Evolutionary conservation across 495 filamentous ascomycete species (phyloP).

Genomic region (Penicillium parvum): DNA sequence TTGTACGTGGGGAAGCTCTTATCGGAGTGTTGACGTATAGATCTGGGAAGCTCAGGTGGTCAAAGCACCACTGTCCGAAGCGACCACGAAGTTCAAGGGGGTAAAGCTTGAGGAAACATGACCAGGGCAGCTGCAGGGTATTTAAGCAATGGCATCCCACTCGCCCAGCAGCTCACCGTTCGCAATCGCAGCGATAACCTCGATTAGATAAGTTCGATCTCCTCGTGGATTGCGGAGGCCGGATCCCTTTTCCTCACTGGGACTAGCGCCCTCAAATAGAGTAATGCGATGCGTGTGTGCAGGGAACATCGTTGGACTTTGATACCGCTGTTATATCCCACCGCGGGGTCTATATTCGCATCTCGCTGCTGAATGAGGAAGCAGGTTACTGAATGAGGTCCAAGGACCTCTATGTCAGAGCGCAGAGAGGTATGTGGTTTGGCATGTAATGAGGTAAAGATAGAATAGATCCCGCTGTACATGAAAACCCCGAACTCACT

Average conservation of each 20-base stretch:
- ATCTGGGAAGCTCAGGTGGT: background rate
- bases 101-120: background rate
- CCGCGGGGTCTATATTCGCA: slow-evolving; percentile 9
- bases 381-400: no score
- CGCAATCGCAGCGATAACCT: background rate
- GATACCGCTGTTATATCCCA: background rate
- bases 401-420: no score
- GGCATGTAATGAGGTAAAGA: no score
- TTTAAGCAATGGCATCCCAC: background rate
- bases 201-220: slow-evolving; percentile 16
- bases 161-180: background rate
- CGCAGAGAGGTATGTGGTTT: no score
- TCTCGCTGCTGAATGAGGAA: slow-evolving; percentile 15
- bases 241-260: slow-evolving; percentile 24
- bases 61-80: background rate
- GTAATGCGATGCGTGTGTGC: slow-evolving; percentile 20
- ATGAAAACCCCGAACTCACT: slow-evolving; percentile 8
- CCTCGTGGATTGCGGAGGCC: slow-evolving; percentile 18
- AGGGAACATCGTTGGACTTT: slow-evolving; percentile 3
- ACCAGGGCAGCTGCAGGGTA: background rate
- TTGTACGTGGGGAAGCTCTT: background rate
- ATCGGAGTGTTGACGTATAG: background rate
- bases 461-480: slow-evolving; percentile 9
- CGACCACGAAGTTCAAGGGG: background rate
- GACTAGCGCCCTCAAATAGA: slow-evolving; percentile 21